Conservation (phyloP, 2,329 filamentous ascomycete genomes). For the Aspergillaceae sp. region DNA sequence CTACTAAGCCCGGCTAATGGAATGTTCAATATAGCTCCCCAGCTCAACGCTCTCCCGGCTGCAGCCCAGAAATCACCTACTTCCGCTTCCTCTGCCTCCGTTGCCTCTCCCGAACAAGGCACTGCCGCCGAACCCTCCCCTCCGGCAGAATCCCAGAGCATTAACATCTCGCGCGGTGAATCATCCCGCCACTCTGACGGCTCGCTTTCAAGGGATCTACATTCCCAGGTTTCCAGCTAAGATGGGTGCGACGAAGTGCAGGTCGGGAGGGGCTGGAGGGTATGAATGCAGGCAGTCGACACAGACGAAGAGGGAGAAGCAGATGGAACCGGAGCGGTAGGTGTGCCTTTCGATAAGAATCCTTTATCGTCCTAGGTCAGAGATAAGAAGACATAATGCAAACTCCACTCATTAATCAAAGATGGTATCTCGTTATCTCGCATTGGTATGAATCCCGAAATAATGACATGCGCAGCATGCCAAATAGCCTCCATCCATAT, state of each 20-base stretch:
- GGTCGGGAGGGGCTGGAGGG: not conserved
- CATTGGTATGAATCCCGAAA: not conserved
- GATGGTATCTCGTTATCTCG: not conserved
- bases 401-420: not conserved
- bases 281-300: too few relatives aligned
- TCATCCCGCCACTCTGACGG: not conserved
- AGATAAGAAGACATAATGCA: not conserved
- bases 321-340: not conserved
- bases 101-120: not conserved
- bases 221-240: not conserved
- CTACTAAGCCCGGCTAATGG: not conserved
- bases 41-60: not conserved
- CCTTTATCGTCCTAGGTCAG: not conserved
- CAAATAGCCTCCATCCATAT: not conserved
- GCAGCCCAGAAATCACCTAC: too few relatives aligned
- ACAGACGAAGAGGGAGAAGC: conserved; percentile 3
- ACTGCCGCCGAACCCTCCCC: not conserved
- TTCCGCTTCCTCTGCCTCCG: not conserved
- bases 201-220: not conserved
- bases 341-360: conserved; percentile 5
- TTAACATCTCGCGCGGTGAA: not conserved
- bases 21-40: not conserved
- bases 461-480: not conserved
- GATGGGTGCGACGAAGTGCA: conserved; percentile 3
- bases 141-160: not conserved